Base-by-base conservation (phyloP, 768 basidiomycete species). In the Termitomyces sp. region DNA sequence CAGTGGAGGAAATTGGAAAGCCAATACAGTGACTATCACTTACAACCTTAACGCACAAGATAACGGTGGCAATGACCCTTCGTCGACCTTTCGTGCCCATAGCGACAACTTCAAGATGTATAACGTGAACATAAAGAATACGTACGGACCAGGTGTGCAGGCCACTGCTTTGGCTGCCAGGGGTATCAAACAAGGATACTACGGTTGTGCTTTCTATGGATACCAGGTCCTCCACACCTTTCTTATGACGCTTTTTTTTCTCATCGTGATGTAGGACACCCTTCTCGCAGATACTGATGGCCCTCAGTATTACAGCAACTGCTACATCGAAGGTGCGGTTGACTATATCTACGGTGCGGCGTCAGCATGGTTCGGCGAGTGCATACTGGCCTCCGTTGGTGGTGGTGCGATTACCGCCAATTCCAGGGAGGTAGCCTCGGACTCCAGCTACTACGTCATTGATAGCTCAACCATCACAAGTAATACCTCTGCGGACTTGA, bases 371-470 rank as follows among this genome's bases (percentile, higher is more conserved):
- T 66, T 67, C 37, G 66, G 66, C 14, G 65, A 68, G 56, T 68
- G 66, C 51, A 65, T 60, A 1, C 30, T 68, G 21, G 60, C 66
- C 8, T 62, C 60, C 7, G 58, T 62, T 43, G 66, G 65, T 2
- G 60, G 62, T 22, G 65, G 66, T n/a, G 65, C 66, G 2, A 65
- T 68, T 37, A 68, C 66, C 41, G 66, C 66, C 53, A 68, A 68
- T 40, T 68, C 66, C 1, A 42, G 65, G 14, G 38, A 57, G 22
- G 45, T 40, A 9, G 35, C 59, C 11, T 53, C 60, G 2, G 66
- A 68, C 45, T 56, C 64, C 12, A 49, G 57, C 19, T 66, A 64
- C 60, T 68, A 68, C 37, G 65, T 67, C 11, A 62, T 67, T 47
- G 66, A 67, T 42, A 58, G 56, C 52, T 66, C 66, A 2, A 59